A percentile compares a stretch with the other conserved stretches of the same genome.
phyloP scores from a whole-genome alignment of 495 filamentous ascomycete species.

The Aspergillus haitiensis region DNA sequence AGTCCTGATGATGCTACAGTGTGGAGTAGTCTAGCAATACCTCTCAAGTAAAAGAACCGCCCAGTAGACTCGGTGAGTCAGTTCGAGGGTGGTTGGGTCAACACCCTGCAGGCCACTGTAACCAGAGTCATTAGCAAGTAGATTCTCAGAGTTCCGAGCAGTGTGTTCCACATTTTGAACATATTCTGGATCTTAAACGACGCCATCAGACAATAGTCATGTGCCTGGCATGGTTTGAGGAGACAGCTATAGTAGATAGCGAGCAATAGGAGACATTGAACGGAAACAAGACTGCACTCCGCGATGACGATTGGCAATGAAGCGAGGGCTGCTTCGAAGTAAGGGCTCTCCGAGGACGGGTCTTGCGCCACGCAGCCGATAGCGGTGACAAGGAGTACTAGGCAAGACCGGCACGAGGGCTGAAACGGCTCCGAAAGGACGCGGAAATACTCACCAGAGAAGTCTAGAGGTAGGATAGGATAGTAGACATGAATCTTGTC shows the following conservation, averaged over 20 bases:
- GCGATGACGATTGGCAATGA: slow-evolving; percentile 9
- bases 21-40: background rate
- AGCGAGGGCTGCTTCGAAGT: slow-evolving; percentile 10
- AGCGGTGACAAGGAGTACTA: slow-evolving; percentile 10
- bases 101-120: background rate
- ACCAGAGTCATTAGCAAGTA: background rate
- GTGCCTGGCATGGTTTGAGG: slow-evolving; percentile 15
- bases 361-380: slow-evolving; percentile 9
- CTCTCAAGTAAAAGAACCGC: slow-evolving; percentile 1
- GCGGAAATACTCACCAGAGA: slow-evolving; percentile 4
- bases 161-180: background rate
- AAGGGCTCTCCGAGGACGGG: background rate
- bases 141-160: background rate
- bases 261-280: slow-evolving; percentile 13
- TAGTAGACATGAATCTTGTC: slow-evolving; percentile 7
- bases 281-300: slow-evolving; percentile 6
- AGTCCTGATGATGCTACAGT: background rate
- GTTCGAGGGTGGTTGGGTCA: background rate
- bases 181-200: slow-evolving; percentile 18
- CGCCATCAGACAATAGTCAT: slow-evolving; percentile 16
- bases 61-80: slow-evolving; percentile 3
- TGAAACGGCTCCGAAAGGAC: background rate
- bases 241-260: slow-evolving; percentile 13
- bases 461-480: slow-evolving; percentile 13
- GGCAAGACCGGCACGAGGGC: slow-evolving; percentile 7